Base-by-base conservation (phyloP, 1,139 yeast genomes). In the Candida glucosophila region DNA sequence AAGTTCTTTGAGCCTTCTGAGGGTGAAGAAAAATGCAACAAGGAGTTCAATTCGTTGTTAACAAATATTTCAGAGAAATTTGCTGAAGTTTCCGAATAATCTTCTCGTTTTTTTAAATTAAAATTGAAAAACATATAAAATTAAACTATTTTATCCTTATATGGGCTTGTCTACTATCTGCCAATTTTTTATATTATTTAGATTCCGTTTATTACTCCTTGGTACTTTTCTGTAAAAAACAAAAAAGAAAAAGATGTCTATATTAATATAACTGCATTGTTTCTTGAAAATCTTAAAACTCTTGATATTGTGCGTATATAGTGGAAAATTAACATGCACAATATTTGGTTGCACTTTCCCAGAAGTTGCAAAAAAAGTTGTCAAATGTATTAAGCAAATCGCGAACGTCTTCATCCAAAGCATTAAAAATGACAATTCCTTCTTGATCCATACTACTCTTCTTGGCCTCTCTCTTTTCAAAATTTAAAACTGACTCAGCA, bases 1-100 rank as follows among this genome's bases (percentile, higher is more conserved):
- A 90, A 90, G 67, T 90, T 90, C 69, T 79, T 82, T 56, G 95
- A 88, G 64, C 99, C 98, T 45, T 73, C 88, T 40, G 75, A 76
- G 46, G 98, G 98, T 52, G 77, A 85, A 62, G 70, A 67, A 33
- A 92, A 72, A 49, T 76, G 81, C 40, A 69, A 69, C 41, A 71
- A 62, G 43, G 88, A 82, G 55, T 88, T 83, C 57, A 81, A 74
- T 44, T 76, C 75, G 43, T 72, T 90, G 48, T 65, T 82, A 47
- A 58, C 76, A 33, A 72, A 64, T 43, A 83, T 90, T 48, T 71
- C 83, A 40, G 97, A 90, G 52, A 78, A 82, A 59, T 90, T 90
- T 59, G 92, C 95, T 37, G 96, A 88, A 58, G 93, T 95, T 25
- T 73, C 94, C 34, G 97, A 90, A 64, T 88, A 74, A 56, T n/a